These are phyloP conservation scores for Eutrema heterophyllum DNA, from an alignment of 345 rosid species.

Conservation along the genomic window DNA sequence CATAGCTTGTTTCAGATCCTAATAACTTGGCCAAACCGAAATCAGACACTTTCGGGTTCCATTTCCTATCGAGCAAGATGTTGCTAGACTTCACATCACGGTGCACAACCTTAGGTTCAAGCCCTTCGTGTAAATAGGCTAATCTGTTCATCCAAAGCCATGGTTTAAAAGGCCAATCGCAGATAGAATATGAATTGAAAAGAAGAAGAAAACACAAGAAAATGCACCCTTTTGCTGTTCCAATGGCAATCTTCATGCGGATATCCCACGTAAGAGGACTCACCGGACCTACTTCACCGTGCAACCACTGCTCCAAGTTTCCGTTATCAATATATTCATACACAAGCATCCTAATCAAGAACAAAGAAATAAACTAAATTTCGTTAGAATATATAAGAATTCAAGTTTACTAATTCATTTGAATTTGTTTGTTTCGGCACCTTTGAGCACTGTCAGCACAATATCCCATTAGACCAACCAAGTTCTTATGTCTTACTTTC, in stretches of 20 bases:
- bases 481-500: slow-evolving; percentile 91
- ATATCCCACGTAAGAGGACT: slow-evolving; percentile 94
- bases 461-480: slow-evolving; percentile 89
- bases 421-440: slow-evolving; percentile 30
- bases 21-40: slow-evolving; percentile 89
- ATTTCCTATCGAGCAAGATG: slow-evolving; percentile 72
- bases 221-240: slow-evolving; percentile 84
- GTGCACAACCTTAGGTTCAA: slow-evolving; percentile 94
- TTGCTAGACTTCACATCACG: slow-evolving; percentile 94
- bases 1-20: slow-evolving; percentile 82
- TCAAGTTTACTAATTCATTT: neutral
- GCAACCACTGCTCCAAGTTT: slow-evolving; percentile 96
- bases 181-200: neutral
- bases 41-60: slow-evolving; percentile 89
- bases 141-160: slow-evolving; percentile 43
- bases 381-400: neutral
- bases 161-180: neutral
- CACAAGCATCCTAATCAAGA: slow-evolving; percentile 72
- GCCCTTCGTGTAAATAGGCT: slow-evolving; percentile 94
- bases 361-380: neutral
- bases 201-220: neutral
- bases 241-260: slow-evolving; percentile 84
- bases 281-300: slow-evolving; percentile 81
- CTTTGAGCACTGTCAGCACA: slow-evolving; percentile 83
- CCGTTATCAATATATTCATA: slow-evolving; percentile 91